phyloP scores from a whole-genome alignment of 2,329 filamentous ascomycete genomes.

The Trichoderma guizhouense region DNA sequence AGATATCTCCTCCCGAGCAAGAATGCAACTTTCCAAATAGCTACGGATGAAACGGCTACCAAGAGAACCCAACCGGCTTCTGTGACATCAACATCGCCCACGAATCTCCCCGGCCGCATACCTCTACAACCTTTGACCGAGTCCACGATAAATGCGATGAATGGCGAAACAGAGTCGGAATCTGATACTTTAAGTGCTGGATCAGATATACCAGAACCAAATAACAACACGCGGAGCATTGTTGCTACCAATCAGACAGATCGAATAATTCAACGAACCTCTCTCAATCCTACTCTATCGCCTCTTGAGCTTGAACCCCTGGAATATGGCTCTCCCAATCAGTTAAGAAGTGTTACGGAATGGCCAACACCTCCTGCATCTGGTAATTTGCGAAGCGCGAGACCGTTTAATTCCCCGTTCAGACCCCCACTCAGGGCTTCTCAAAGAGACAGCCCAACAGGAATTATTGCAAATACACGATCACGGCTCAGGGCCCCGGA shows the following conservation, averaged over 20 bases:
- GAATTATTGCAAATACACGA: not conserved
- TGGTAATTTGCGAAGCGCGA: conserved; percentile 18
- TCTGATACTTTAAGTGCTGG: conserved; percentile 12
- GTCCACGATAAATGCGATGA: conserved; percentile 22
- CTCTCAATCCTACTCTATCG: not conserved
- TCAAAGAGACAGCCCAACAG: not conserved
- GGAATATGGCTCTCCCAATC: not conserved
- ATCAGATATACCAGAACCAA: not conserved
- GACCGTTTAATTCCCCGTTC: not conserved
- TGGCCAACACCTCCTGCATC: conserved; percentile 29
- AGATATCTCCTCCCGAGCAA: conserved; percentile 30
- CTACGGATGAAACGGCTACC: conserved; percentile 36
- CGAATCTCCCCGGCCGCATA: not conserved
- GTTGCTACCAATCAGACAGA: not conserved
- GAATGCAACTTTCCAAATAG: conserved; percentile 32
- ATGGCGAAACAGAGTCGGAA: conserved; percentile 18
- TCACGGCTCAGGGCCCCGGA: not conserved
- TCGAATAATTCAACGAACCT: not conserved
- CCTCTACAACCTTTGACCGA: conserved; percentile 22
- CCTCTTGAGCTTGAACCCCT: not conserved
- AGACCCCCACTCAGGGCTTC: not conserved
- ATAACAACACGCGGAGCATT: not conserved
- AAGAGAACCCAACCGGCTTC: not conserved
- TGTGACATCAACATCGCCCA: not conserved
- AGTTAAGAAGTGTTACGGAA: not conserved